Evolutionary conservation across 306 rosid genomes (phyloP), one percentile per base, ranked within the genome.

Genomic region (Arachis stenosperma): DNA sequence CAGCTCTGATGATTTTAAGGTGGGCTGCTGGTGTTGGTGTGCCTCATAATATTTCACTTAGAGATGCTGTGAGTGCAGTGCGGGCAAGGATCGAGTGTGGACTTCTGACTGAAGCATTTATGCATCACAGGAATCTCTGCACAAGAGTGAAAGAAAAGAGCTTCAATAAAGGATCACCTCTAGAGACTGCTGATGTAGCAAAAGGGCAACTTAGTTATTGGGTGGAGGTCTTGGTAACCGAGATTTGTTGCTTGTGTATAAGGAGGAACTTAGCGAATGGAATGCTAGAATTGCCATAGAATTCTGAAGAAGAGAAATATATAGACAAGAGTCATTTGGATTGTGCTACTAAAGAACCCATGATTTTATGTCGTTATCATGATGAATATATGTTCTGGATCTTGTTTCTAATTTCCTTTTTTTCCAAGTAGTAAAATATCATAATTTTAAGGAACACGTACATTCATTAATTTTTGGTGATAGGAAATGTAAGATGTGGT

Each of bases 41-140:
- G 27, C 27, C 27, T 22, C 27, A 17, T 17, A 22, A 22, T 22
- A 22, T 22, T 22, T 22, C 96, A 61, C 97, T 95, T 59, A 59
- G 84, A 65, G 99, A 91, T 83, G 99, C 98, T 69, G 96, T 88
- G 57, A 91, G 90, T 83, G 88, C 97, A 80, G 96, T 95, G 74
- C 88, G 99, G 78, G 99, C 92, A 75, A 87, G 98, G 82, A 83
- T 95, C 78, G 97, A 95, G 86, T 90, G 96, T 87, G 99, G 96
- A 60, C 98, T 90, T 78, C 82, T 95, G 74, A 95, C 98, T 42
- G 98, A 95, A 82, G 96, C 98, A 63, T 95, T 88, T 82, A 83
- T 88, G 81, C 92, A 95, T 78, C 98, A 91, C 89, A 95, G 97
- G 79, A 72, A 77, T 87, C 78, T 95, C 66, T 88, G 89, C 83